Percentiles rank a stretch among this genome's conserved stretches.
Conservation (phyloP, 1,284 basidiomycete genomes). For the Melampsora abietis-canadensis region DNA sequence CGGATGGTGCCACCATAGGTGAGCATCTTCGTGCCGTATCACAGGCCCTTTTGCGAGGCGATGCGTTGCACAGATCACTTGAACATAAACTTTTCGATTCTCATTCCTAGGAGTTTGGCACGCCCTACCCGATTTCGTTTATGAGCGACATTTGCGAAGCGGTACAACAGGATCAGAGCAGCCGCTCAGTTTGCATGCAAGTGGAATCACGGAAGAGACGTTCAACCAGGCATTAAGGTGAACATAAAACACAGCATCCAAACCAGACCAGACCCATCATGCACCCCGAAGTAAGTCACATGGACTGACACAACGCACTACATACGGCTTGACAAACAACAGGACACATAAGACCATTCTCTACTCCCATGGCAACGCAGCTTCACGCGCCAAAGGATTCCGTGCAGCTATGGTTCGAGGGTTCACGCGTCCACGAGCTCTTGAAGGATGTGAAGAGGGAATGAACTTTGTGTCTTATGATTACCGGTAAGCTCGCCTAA, state of each 20-base stretch:
- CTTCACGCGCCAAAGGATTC: constrained; percentile 26
- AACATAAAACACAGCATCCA: not conserved
- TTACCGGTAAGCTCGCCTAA: constrained; percentile 9
- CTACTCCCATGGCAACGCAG: constrained; percentile 36
- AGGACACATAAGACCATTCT: constrained; percentile 35
- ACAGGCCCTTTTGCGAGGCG: too few relatives aligned
- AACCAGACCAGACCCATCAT: too few relatives aligned
- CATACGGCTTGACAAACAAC: not conserved
- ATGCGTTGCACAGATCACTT: not conserved
- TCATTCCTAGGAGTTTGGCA: constrained; percentile 35
- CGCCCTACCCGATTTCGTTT: constrained; percentile 28
- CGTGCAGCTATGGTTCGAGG: constrained; percentile 9
- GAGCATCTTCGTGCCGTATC: not conserved
- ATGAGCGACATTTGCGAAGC: constrained; percentile 21
- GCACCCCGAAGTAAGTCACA: too few relatives aligned
- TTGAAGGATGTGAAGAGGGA: constrained; percentile 22
- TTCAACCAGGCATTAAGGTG: not conserved
- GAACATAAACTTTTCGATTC: not conserved
- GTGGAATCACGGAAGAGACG: not conserved
- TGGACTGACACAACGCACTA: too few relatives aligned
- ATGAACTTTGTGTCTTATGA: constrained; percentile 33
- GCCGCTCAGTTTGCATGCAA: not conserved
- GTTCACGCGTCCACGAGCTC: not conserved
- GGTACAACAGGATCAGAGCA: too few relatives aligned
- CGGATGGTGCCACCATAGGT: constrained; percentile 38